These are phyloP conservation scores for Pleochaeta shiraiana DNA, from an alignment of 2,329 filamentous ascomycete species.

Conservation along the genomic window DNA sequence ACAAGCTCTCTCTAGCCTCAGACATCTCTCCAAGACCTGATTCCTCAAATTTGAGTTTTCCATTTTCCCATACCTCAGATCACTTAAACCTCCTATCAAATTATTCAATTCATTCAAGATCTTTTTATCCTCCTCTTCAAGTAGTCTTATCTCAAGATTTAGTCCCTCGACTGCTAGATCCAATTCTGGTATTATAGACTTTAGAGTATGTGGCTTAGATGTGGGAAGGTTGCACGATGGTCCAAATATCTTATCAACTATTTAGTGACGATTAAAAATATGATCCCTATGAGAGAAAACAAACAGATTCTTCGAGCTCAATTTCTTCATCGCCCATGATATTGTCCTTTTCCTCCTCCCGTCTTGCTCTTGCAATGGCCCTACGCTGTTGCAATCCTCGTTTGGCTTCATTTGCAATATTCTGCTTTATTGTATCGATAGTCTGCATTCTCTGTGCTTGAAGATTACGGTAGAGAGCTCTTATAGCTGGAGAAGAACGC, in stretches of 20 bases:
- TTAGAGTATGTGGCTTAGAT: slow-evolving; percentile 34
- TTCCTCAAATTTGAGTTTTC: slow-evolving; percentile 38
- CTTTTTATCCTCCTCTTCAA: slow-evolving; percentile 40
- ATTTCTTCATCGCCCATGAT: slow-evolving; percentile 33
- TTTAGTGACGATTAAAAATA: slow-evolving; percentile 5
- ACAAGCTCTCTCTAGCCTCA: slow-evolving; percentile 28
- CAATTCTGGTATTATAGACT: slow-evolving; percentile 45
- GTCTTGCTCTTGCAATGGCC: slow-evolving; percentile 31
- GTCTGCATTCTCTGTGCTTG: slow-evolving; percentile 49
- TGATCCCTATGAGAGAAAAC: slow-evolving; percentile 8
- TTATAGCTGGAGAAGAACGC: slow-evolving; percentile 15
- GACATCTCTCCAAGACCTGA: slow-evolving; percentile 45
- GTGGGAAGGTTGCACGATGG: slow-evolving; percentile 23
- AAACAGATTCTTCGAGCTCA: slow-evolving; percentile 36
- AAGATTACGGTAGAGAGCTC: slow-evolving; percentile 50
- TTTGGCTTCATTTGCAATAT: slow-evolving; percentile 42
- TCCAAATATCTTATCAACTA: slow-evolving; percentile 33
- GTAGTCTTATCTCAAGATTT: slow-evolving; percentile 40
- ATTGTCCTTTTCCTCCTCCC: slow-evolving; percentile 30
- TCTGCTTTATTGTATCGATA: slow-evolving; percentile 42
- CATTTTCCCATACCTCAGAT: slow-evolving; percentile 61
- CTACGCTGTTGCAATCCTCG: slow-evolving; percentile 35
- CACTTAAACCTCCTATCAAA: slow-evolving; percentile 52
- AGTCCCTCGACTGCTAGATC: slow-evolving; percentile 42
- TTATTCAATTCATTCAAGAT: slow-evolving; percentile 39